Evolutionary conservation across 2,329 filamentous ascomycete species (phyloP).

Genomic region (Dendrostoma leiphaemia): DNA sequence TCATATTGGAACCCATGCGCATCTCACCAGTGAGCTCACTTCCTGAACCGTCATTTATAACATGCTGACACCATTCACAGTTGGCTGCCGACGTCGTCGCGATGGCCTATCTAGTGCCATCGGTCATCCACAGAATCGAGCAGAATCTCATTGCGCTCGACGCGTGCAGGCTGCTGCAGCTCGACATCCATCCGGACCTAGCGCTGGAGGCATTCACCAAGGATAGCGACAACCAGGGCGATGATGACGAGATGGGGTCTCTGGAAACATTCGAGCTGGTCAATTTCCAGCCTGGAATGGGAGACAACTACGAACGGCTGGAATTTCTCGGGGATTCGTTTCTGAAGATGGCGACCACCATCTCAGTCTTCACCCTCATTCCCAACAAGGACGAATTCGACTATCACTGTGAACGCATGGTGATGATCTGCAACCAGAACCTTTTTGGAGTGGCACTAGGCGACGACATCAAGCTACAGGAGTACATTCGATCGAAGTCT

Average conservation of each 20-base stretch:
- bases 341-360: slow-evolving; percentile 92
- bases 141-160: slow-evolving; percentile 78
- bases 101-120: slow-evolving; percentile 75
- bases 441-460: slow-evolving; percentile 74
- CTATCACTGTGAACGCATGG: slow-evolving; percentile 88
- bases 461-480: slow-evolving; percentile 52
- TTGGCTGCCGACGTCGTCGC: slow-evolving; percentile 68
- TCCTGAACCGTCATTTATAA: background rate
- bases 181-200: slow-evolving; percentile 64
- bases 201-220: slow-evolving; percentile 92
- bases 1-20: slow-evolving; percentile 74
- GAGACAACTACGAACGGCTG: slow-evolving; percentile 88
- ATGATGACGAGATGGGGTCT: slow-evolving; percentile 47
- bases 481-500: slow-evolving; percentile 77
- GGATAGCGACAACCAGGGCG: slow-evolving; percentile 80
- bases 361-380: slow-evolving; percentile 75
- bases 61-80: slow-evolving; percentile 38
- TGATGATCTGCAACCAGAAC: slow-evolving; percentile 87
- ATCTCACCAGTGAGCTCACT: slow-evolving; percentile 67
- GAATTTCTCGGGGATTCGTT: slow-evolving; percentile 94
- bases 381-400: slow-evolving; percentile 80
- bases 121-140: slow-evolving; percentile 82
- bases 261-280: slow-evolving; percentile 50
- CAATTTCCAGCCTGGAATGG: slow-evolving; percentile 82
- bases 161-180: slow-evolving; percentile 61